phyloP scores from a whole-genome alignment of 2,329 filamentous ascomycete genomes.

The Biscogniauxia marginata region DNA sequence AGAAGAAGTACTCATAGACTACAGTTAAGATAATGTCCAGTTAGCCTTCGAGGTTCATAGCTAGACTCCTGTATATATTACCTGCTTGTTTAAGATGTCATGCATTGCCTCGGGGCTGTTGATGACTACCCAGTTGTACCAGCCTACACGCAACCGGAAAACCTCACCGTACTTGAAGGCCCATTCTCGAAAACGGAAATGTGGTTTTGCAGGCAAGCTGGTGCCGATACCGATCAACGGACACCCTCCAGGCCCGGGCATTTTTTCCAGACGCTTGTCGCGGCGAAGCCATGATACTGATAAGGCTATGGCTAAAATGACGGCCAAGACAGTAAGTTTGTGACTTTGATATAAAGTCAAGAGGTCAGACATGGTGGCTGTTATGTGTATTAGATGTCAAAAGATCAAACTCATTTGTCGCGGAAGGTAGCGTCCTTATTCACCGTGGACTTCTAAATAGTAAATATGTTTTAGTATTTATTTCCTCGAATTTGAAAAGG shows the following conservation, averaged over 20 bases:
- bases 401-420: no score
- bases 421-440: no score
- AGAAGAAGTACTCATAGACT: conserved; percentile 34
- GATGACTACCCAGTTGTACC: conserved; percentile 45
- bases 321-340: background rate
- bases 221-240: conserved; percentile 18
- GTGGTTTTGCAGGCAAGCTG: conserved; percentile 12
- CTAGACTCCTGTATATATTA: no score
- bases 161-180: conserved; percentile 43
- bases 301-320: background rate
- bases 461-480: no score
- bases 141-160: conserved; percentile 42
- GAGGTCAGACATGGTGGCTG: background rate
- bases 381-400: background rate
- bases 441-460: no score
- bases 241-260: conserved; percentile 15
- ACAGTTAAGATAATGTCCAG: background rate
- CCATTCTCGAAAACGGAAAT: conserved; percentile 29
- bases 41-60: no score
- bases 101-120: conserved; percentile 43
- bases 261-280: conserved; percentile 14
- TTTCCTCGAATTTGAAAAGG: no score
- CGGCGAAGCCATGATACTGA: conserved; percentile 15
- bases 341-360: conserved; percentile 1
- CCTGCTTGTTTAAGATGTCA: conserved; percentile 42